phyloP scores from a whole-genome alignment of 2,329 filamentous ascomycete species.

The Pseudocercospora vitis region DNA sequence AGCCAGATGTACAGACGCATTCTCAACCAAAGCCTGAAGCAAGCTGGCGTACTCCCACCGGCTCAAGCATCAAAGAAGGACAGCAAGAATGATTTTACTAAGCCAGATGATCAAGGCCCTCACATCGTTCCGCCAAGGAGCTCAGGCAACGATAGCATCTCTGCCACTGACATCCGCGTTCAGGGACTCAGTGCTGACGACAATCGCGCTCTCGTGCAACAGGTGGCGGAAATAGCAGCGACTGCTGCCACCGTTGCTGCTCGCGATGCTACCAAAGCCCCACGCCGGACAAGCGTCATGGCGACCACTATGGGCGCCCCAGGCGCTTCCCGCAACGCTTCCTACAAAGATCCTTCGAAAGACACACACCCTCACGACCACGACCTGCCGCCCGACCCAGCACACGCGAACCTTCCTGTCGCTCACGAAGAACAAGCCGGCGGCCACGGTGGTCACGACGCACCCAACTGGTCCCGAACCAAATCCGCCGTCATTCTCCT shows the following conservation, averaged over 20 bases:
- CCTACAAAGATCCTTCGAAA: slow-evolving; percentile 13
- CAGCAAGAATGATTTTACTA: slow-evolving; percentile 9
- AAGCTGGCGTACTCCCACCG: slow-evolving; percentile 68
- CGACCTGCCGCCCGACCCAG: slow-evolving; percentile 27
- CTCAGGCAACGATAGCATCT: slow-evolving; percentile 49
- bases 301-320: slow-evolving; percentile 30
- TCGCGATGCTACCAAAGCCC: slow-evolving; percentile 63
- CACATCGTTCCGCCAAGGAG: slow-evolving; percentile 75
- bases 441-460: slow-evolving; percentile 79
- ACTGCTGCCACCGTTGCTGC: slow-evolving; percentile 86
- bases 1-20: slow-evolving; percentile 91
- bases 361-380: slow-evolving; percentile 21
- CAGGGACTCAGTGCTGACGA: slow-evolving; percentile 78
- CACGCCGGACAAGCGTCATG: slow-evolving; percentile 53
- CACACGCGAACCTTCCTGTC: slow-evolving; percentile 42
- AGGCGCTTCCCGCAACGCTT: slow-evolving; percentile 21
- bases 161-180: slow-evolving; percentile 40
- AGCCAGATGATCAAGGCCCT: slow-evolving; percentile 51
- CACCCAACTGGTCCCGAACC: slow-evolving; percentile 93
- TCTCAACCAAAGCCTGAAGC: slow-evolving; percentile 82
- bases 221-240: slow-evolving; percentile 90
- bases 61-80: slow-evolving; percentile 33
- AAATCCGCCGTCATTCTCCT: slow-evolving; percentile 91
- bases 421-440: slow-evolving; percentile 35
- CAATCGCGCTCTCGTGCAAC: slow-evolving; percentile 75